Evolutionary conservation across 306 rosid genomes (phyloP), one percentile per base, ranked within the genome.

Genomic region (Lotus japonicus): DNA sequence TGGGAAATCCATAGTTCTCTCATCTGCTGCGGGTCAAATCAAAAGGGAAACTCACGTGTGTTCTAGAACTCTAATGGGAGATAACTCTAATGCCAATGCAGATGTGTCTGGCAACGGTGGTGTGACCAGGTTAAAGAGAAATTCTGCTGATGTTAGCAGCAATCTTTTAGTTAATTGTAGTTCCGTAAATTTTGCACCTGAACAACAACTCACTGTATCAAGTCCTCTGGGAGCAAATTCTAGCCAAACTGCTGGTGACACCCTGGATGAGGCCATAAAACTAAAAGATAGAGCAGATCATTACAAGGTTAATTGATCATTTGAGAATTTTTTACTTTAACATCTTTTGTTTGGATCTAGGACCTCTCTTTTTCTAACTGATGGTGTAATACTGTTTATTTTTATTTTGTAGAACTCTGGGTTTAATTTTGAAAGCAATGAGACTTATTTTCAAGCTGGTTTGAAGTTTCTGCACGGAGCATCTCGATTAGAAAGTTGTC

Each of bases 401-500:
- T 68, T 21, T 57, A 39, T 50, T 70, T 77, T 75, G 13, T 51
- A 92, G 98, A 79, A 77, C 64, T 78, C 87, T 13, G 87, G 90
- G 72, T 85, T 87, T 82, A 76, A 53, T 52, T 85, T 84, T n/a
- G 95, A 89, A 81, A 89, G 98, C 73, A 82, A 77, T 9, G 96
- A 81, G 83, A 88, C 90, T 65, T 92, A 84, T 81, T 87, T 89
- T 71, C 81, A 92, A 73, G 89, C 98, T 78, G 96, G 92, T 82
- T 79, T 89, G 72, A 86, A 87, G 84, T 92, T 84, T 92, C 86
- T 92, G 75, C 95, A 79, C 49, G 96, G 89, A 71, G 92, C 95
- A 31, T 78, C 67, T 14, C 84, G 84, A 72, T 75, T 85, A 49
- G 96, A 92, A 77, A 70, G 69, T 68, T 71, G 72, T 70, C 63